phyloP scores from a whole-genome alignment of 352 stramenopile genomes.

The Phytophthora tubulina region DNA sequence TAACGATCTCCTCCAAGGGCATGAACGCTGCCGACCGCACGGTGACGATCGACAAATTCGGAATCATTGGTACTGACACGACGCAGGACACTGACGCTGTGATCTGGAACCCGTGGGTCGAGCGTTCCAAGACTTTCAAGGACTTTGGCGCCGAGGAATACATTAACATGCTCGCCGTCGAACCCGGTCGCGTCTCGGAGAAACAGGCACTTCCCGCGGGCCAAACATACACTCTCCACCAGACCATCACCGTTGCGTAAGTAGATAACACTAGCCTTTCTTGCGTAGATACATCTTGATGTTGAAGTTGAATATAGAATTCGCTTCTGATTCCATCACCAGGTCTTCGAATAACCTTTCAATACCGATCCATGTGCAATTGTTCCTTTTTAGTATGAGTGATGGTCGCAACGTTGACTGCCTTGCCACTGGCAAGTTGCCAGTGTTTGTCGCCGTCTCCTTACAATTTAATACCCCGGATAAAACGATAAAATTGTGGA shows the following conservation, averaged over 20 bases:
- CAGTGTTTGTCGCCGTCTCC: no score
- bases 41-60: slow-evolving; percentile 73
- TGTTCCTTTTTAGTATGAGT: no score
- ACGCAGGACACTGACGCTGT: slow-evolving; percentile 75
- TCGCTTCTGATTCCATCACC: no score
- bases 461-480: no score
- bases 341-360: no score
- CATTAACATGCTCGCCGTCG: slow-evolving; percentile 95
- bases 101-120: slow-evolving; percentile 94
- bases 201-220: slow-evolving; percentile 51
- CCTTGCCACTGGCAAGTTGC: no score
- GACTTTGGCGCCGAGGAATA: slow-evolving; percentile 96
- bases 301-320: slow-evolving; percentile 30
- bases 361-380: no score
- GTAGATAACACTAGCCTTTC: slow-evolving; percentile 1
- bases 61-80: slow-evolving; percentile 46
- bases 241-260: slow-evolving; percentile 23
- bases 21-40: slow-evolving; percentile 50
- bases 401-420: no score
- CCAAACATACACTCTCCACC: slow-evolving; percentile 54
- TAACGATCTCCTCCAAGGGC: slow-evolving; percentile 64
- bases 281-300: slow-evolving; percentile 16
- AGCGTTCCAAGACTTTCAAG: slow-evolving; percentile 92
- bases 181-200: slow-evolving; percentile 88
- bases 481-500: no score